Percentiles rank a stretch among this genome's conserved stretches.
Evolutionary conservation across 768 basidiomycete species (phyloP).

Genomic region (Leucosporidium creatinivorum): DNA sequence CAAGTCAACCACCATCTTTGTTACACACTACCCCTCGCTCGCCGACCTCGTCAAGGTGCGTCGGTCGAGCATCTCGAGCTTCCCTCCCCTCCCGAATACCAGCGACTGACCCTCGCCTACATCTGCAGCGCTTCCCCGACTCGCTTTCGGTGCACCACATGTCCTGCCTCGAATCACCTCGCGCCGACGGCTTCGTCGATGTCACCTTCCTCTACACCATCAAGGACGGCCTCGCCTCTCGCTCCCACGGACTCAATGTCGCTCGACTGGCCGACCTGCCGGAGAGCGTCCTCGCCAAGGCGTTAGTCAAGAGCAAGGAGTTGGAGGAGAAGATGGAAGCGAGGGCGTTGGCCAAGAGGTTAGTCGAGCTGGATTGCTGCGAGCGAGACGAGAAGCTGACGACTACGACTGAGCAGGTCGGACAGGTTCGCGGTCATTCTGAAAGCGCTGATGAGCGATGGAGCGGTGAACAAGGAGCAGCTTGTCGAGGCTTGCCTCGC

Average conservation of each 20-base stretch:
- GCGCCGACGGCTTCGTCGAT: conserved; percentile 53
- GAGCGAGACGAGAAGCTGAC: background rate
- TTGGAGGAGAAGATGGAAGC: conserved; percentile 1
- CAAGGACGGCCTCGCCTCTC: conserved; percentile 18
- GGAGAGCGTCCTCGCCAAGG: conserved; percentile 57
- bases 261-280: conserved; percentile 64
- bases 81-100: too few species aligned
- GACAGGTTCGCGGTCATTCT: too few species aligned
- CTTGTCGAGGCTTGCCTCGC: too few species aligned
- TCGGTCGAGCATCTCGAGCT: too few species aligned
- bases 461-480: too few species aligned
- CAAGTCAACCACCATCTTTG: conserved; percentile 73
- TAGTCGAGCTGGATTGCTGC: background rate
- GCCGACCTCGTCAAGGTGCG: conserved; percentile 46
- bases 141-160: conserved; percentile 28
- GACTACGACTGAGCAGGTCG: too few species aligned
- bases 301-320: conserved; percentile 42
- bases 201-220: conserved; percentile 75
- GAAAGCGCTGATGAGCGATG: too few species aligned
- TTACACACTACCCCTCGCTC: conserved; percentile 87
- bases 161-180: conserved; percentile 37
- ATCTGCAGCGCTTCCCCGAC: conserved; percentile 8
- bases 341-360: conserved; percentile 1
- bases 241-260: conserved; percentile 30
- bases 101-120: background rate